Percentiles rank a stretch among this genome's conserved stretches.
phyloP scores from a whole-genome alignment of 2,329 filamentous ascomycete species.

The Neoscytalidium dimidiatum region DNA sequence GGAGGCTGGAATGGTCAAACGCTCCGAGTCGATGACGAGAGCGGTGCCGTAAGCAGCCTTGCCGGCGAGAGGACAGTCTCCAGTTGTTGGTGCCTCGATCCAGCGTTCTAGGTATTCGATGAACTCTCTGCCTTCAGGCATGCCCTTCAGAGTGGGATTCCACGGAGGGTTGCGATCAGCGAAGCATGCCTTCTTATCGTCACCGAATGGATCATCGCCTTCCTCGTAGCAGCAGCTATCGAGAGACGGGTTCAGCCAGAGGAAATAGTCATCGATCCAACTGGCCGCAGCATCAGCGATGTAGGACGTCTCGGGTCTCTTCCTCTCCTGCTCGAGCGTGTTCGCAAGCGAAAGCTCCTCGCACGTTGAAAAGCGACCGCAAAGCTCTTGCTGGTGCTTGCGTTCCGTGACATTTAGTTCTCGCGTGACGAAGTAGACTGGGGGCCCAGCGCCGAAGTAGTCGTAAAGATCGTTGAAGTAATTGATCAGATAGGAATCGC shows the following conservation, averaged over 20 bases:
- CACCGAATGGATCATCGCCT: slow-evolving; percentile 24
- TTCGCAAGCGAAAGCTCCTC: slow-evolving; percentile 82
- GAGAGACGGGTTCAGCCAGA: slow-evolving; percentile 89
- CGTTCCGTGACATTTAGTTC: slow-evolving; percentile 77
- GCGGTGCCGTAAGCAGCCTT: slow-evolving; percentile 85
- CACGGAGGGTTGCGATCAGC: slow-evolving; percentile 73
- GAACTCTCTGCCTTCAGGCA: slow-evolving; percentile 94
- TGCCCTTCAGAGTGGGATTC: slow-evolving; percentile 86
- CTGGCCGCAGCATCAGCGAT: slow-evolving; percentile 86
- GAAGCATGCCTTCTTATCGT: slow-evolving; percentile 67
- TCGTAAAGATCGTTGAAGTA: slow-evolving; percentile 96
- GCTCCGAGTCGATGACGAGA: slow-evolving; percentile 72
- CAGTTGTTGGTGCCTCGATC: slow-evolving; percentile 75
- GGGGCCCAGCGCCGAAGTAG: slow-evolving; percentile 88
- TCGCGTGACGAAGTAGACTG: slow-evolving; percentile 92
- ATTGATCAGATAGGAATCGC: slow-evolving; percentile 89
- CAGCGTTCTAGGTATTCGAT: slow-evolving; percentile 82
- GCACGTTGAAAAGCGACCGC: slow-evolving; percentile 88
- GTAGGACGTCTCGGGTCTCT: slow-evolving; percentile 83
- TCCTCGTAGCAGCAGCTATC: slow-evolving; percentile 70
- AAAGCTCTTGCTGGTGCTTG: slow-evolving; percentile 78
- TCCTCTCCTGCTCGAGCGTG: slow-evolving; percentile 90
- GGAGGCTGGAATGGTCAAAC: slow-evolving; percentile 71
- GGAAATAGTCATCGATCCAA: slow-evolving; percentile 96
- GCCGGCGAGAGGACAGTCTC: slow-evolving; percentile 84